Evolutionary conservation across 2,329 filamentous ascomycete species (phyloP), one percentile per base, ranked within the genome.

Genomic region (Pestalotiopsis sp.): DNA sequence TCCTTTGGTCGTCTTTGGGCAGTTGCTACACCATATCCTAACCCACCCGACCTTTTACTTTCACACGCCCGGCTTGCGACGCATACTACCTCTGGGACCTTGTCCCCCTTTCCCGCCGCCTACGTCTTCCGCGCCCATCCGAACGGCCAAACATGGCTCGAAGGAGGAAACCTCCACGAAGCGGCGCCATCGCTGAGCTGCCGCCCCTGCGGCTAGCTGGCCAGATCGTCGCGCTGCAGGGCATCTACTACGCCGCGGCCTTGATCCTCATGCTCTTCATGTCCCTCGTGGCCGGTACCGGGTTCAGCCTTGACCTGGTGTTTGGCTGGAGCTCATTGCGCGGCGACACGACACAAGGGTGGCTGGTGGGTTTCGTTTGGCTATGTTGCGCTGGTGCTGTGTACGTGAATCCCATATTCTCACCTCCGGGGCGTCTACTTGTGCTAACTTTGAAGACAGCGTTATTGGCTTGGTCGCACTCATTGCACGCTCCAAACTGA

Each of bases 401-500:
- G 70, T 83, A 84, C 70, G 84, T 87, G 82, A 84, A 71, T 72
- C 81, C 79, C 64, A 3, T 67, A 17, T 26, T 26, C 64, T 4
- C 0, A 26, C 38, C 22, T 13, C 14, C 26, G n/a, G 1, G n/a
- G 1, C 17, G 20, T 38, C 1, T 5, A 24, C 10, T 24, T 63
- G 11, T 39, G 52, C 20, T 60, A 17, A 26, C 65, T 64, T 17
- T 22, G 14, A 22, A 20, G 48, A 68, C 75, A 98, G 95, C 77
- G 89, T 93, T 56, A 89, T 97, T 68, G 92, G 94, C 56, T 91
- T 98, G 68, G 89, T 97, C 64, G 81, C 95, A 66, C 84, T 98
- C 68, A 89, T 99, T 72, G 90, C 91, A 22, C 93, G 96, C 70
- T 96, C 92, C 61, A 98, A 98, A 79, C 91, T 98, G 69, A 92